These are phyloP conservation scores for Coprinopsis strossmayeri DNA, from an alignment of 768 basidiomycete species.

Conservation along the genomic window DNA sequence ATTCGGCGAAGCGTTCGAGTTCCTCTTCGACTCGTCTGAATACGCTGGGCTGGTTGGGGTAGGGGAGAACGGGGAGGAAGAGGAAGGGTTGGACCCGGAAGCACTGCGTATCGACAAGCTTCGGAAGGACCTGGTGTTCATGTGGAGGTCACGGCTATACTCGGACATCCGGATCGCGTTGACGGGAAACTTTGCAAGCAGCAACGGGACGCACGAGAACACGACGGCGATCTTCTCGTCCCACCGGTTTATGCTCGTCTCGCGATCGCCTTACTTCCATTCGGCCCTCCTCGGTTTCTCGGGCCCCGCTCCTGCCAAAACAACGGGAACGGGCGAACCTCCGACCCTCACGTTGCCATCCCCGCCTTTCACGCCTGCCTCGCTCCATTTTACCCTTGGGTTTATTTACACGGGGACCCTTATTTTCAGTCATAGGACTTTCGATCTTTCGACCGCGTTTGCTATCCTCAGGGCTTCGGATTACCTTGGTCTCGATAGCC, in stretches of 20 bases:
- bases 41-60: not conserved
- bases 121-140: slow-evolving; percentile 89
- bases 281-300: slow-evolving; percentile 57
- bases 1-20: slow-evolving; percentile 82
- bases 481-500: slow-evolving; percentile 69
- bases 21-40: slow-evolving; percentile 70
- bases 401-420: slow-evolving; percentile 96
- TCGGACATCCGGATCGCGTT: slow-evolving; percentile 85
- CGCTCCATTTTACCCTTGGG: slow-evolving; percentile 89
- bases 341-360: slow-evolving; percentile 70
- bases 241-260: slow-evolving; percentile 89
- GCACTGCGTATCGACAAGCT: slow-evolving; percentile 73
- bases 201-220: slow-evolving; percentile 45
- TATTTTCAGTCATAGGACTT: slow-evolving; percentile 85
- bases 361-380: slow-evolving; percentile 92
- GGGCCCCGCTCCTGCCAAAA: no score
- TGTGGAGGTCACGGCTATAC: slow-evolving; percentile 94
- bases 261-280: slow-evolving; percentile 85
- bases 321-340: slow-evolving; percentile 32
- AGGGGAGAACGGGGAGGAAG: slow-evolving; percentile 10
- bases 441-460: slow-evolving; percentile 89
- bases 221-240: slow-evolving; percentile 84
- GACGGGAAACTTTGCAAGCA: slow-evolving; percentile 58
- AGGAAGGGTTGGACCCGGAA: slow-evolving; percentile 24
- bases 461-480: slow-evolving; percentile 78